A percentile compares a stretch with the other conserved stretches of the same genome.
These are phyloP conservation scores for Blastobotrys aristatus DNA, from an alignment of 1,139 yeast species.

Conservation along the genomic window DNA sequence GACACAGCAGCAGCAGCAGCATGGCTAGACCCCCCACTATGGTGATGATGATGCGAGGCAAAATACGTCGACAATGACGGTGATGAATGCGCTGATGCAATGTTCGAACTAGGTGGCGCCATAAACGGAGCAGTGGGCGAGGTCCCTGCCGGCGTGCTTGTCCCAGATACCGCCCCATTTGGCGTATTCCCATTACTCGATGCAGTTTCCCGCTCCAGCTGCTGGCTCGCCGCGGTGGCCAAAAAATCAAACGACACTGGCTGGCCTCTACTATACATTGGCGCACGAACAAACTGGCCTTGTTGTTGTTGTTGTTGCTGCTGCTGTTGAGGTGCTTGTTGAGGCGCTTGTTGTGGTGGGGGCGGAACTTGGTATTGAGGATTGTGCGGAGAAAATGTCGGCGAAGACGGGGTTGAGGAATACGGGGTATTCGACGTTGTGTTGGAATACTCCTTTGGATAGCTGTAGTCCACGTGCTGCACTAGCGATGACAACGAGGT, in stretches of 20 bases:
- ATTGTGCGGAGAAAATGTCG: conserved; percentile 16
- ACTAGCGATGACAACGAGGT: conserved; percentile 11
- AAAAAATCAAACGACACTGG: conserved; percentile 54
- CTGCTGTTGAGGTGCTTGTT: conserved; percentile 10
- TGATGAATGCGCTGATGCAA: conserved; percentile 54
- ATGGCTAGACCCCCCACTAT: not conserved
- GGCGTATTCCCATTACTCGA: conserved; percentile 1
- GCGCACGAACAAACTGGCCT: conserved; percentile 11
- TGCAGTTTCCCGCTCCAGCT: conserved; percentile 47
- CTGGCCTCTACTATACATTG: conserved; percentile 17
- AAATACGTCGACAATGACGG: conserved; percentile 64
- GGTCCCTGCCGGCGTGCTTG: conserved; percentile 12
- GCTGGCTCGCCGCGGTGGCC: conserved; percentile 81
- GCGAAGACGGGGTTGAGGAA: conserved; percentile 22
- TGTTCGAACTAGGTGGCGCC: conserved; percentile 2
- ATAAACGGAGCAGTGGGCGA: conserved; percentile 13
- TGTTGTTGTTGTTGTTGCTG: conserved; percentile 6
- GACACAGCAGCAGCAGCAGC: not conserved
- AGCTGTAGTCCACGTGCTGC: conserved; percentile 10
- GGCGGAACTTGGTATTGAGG: conserved; percentile 7
- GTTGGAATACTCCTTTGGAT: conserved; percentile 18
- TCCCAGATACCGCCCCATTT: not conserved
- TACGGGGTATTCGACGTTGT: conserved; percentile 20
- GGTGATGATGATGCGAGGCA: conserved; percentile 13
- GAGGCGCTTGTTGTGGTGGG: conserved; percentile 9